Evolutionary conservation across 257 asterid genomes (phyloP), one percentile per base, ranked within the genome.

Genomic region (Apocynum venetum): DNA sequence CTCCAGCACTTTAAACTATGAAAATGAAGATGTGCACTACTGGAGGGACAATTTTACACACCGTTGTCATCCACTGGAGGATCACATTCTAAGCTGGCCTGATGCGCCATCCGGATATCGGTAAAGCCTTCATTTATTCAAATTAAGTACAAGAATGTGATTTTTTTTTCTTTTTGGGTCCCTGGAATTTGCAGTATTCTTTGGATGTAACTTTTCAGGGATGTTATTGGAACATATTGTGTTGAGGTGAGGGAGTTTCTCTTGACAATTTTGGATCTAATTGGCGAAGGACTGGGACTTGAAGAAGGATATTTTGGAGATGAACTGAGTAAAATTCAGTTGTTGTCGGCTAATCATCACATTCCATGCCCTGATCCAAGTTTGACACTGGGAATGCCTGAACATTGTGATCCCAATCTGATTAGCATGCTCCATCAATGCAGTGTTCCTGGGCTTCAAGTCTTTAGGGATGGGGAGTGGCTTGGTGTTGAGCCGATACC

Each of bases 1-100:
- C 81, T 83, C 92, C 0, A 90, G 97, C 87, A 78, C 89, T 4
- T 4, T 85, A 55, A 84, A 87, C 59, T 87, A 92, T 53, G 85
- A 85, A 47, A 72, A 64, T 0, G 96, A 88, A 79, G 84, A 87
- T 2, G 41, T 87, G 72, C 92, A 88, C 63, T 87, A 80, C 44
- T 89, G 96, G 96, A 88, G 91, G 81, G 94, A 92, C 43, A 87
- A 85, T 70, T 78, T 90, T 67, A 86, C 90, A 6, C 97, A 91
- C 79, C 86, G 80, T 31, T 88, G 92, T 55, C 83, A 89, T 64
- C 97, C 97, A 1, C 19, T 89, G 0, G 78, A 89, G 60, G 85
- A 91, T 0, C 77, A 85, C 41, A 52, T 83, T 17, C 80, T 71
- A 17, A 76, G 74, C 10, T 92, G 93, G 95, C 97, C 96, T 5